These are phyloP conservation scores for Bryoerythrophyllum caledonicum DNA, from an alignment of 225 moss, liverwort and hornwort genomes.

Conservation along the genomic window DNA sequence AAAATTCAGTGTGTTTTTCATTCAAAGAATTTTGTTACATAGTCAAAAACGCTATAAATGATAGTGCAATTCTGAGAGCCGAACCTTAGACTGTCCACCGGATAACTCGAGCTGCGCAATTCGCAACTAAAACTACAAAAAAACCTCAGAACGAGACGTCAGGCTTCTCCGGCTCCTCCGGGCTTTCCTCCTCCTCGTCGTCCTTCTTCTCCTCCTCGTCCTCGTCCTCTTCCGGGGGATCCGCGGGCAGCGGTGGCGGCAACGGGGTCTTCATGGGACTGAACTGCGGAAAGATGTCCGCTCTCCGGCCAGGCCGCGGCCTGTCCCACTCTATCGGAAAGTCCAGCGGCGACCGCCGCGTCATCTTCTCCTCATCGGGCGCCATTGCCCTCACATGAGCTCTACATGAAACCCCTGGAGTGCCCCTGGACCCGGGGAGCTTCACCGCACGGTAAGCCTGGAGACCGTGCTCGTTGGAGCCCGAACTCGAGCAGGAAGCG, in stretches of 20 bases:
- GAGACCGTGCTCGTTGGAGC: slow-evolving; percentile 23
- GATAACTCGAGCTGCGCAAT: neutral
- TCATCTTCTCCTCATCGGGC: slow-evolving; percentile 99
- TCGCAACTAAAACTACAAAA: slow-evolving; percentile 5
- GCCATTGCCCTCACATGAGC: slow-evolving; percentile 63
- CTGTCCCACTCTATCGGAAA: slow-evolving; percentile 96
- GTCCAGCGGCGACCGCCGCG: slow-evolving; percentile 89
- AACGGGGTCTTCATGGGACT: slow-evolving; percentile 98
- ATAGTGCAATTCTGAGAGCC: too few species aligned
- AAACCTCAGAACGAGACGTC: slow-evolving; percentile 39
- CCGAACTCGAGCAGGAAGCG: slow-evolving; percentile 23
- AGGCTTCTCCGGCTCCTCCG: slow-evolving; percentile 89
- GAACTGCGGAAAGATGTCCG: slow-evolving; percentile 95
- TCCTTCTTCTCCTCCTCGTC: slow-evolving; percentile 90
- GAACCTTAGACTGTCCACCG: too few species aligned
- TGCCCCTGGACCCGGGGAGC: neutral
- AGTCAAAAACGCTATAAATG: too few species aligned
- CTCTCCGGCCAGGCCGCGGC: slow-evolving; percentile 84
- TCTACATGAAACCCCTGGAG: neutral
- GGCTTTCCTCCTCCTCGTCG: slow-evolving; percentile 84
- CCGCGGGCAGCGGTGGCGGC: slow-evolving; percentile 79
- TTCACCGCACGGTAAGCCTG: slow-evolving; percentile 2
- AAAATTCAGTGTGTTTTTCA: too few species aligned
- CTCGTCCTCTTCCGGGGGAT: slow-evolving; percentile 96
- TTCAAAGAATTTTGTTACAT: too few species aligned